Evolutionary conservation across 163 green algal species (phyloP), one percentile per base, ranked within the genome.

Genomic region (Volvox carteri): DNA sequence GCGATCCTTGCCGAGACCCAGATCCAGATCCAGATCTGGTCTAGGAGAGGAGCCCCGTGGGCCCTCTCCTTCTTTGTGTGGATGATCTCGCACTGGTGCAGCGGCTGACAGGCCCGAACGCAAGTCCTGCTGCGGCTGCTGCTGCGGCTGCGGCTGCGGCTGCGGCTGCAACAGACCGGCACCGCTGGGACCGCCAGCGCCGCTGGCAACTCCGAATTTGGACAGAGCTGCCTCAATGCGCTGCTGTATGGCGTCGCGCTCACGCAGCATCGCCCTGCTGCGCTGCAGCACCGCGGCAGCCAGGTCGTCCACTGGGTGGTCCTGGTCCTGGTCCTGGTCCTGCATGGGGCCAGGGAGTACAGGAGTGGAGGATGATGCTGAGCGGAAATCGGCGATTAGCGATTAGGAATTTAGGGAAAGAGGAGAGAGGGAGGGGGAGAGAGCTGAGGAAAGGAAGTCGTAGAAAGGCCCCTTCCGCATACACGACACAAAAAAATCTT

Each of bases 221-320:
- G 75, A 48, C 78, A 85, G 54, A 5, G 78, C 78, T 0, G 62
- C 46, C 68, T 91, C 78, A 33, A 91, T 91, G 42, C 87, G 79
- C 72, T 88, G 70, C 73, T 91, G 79, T 23, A 91, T 85, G n/a
- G 25, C 60, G 70, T 88, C 79, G 0, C 79, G 79, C 79, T 91
- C 79, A 25, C 73, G 23, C 44, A 91, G 79, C 52, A 91, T 62
- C 33, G 48, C 35, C 8, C 87, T 70, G 79, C 87, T 91, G 72
- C 87, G 87, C 48, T 86, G 70, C 68, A 91, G 87, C 56, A 91
- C 78, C 7, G 86, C 86, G 0, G 78, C 78, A 6, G 86, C 86
- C 77, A 91, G 67, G 2, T 73, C 60, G 39, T 88, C 86, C n/a
- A 91, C 52, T 7, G 52, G 52, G 35, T 85, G 50, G n/a, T 72